Conservation (phyloP, 2,329 filamentous ascomycete genomes). For the Rutstroemia sp. region DNA sequence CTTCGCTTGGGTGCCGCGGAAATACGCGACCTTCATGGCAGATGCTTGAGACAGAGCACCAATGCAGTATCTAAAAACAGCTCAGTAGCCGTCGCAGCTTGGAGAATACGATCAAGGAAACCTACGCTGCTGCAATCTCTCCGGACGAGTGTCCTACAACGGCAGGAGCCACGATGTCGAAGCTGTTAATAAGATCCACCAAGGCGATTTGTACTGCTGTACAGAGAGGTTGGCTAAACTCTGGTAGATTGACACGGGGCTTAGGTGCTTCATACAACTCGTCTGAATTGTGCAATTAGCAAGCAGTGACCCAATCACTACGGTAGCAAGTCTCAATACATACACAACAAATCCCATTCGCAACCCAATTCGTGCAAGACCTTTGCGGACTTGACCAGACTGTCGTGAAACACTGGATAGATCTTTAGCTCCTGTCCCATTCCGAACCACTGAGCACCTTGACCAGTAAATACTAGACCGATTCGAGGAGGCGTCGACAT, state of each 20-base stretch:
- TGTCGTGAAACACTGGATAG: neutral
- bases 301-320: too few relatives aligned
- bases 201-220: neutral
- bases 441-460: conserved; percentile 16
- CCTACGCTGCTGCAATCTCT: conserved; percentile 1
- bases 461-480: conserved; percentile 15
- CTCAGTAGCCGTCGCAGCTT: too few relatives aligned
- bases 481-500: neutral
- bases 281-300: neutral
- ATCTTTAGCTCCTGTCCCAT: conserved; percentile 14
- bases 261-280: neutral
- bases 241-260: neutral
- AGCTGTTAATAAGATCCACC: neutral
- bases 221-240: neutral
- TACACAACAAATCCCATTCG: neutral
- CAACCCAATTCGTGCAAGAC: neutral
- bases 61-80: conserved; percentile 11
- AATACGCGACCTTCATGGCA: conserved; percentile 3
- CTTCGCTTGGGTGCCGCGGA: neutral
- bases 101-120: neutral
- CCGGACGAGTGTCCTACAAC: neutral
- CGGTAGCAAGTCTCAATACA: neutral
- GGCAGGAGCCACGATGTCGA: neutral
- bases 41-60: conserved; percentile 22
- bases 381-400: neutral